Percentiles rank a stretch among this genome's conserved stretches.
Evolutionary conservation across 192 early-diverging fungal species (phyloP).

Genomic region (Chytriomyces confervae): DNA sequence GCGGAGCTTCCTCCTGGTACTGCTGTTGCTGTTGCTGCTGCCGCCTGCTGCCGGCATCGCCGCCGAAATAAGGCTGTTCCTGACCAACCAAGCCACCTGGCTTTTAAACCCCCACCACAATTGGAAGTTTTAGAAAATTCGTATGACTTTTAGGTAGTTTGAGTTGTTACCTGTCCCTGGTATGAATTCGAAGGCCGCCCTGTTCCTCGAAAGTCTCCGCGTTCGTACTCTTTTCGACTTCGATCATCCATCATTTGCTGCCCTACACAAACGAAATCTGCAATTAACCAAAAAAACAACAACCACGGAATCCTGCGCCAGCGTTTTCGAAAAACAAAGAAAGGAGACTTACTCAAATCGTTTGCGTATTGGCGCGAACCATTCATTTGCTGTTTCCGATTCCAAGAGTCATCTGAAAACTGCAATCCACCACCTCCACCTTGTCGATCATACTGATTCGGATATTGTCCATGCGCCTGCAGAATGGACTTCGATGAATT

Average conservation of each 20-base stretch:
- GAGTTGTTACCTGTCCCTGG: neutral
- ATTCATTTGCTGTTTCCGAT: constrained; percentile 5
- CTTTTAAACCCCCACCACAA: neutral
- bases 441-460: neutral
- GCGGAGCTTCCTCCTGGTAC: constrained; percentile 13
- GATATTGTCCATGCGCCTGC: neutral
- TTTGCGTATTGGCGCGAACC: neutral
- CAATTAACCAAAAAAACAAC: neutral
- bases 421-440: neutral
- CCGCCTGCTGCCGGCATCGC: neutral
- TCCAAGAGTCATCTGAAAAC: neutral
- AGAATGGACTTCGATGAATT: no score
- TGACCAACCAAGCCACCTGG: constrained; percentile 22
- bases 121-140: neutral
- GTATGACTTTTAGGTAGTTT: neutral
- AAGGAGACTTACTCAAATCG: neutral
- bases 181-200: neutral
- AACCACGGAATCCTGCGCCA: neutral
- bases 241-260: constrained; percentile 35
- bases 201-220: constrained; percentile 19
- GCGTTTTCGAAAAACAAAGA: neutral
- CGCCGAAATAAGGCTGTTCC: constrained; percentile 6
- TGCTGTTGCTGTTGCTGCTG: constrained; percentile 9
- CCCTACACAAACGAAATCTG: constrained; percentile 14
- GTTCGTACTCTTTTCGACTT: constrained; percentile 34